phyloP scores from a whole-genome alignment of 345 rosid genomes.

The Erodium maritimum region DNA sequence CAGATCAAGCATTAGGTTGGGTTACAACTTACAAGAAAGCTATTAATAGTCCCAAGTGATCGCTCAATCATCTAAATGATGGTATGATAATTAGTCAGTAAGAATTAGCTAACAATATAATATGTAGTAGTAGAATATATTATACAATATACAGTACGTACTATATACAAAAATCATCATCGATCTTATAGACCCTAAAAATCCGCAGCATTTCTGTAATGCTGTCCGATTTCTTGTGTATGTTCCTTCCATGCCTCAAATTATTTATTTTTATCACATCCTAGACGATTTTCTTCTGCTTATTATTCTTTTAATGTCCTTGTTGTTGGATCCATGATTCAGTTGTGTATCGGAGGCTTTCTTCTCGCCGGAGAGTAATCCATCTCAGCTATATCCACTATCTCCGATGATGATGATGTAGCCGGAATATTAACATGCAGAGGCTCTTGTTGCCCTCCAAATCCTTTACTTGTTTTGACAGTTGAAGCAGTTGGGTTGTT shows the following conservation, averaged over 20 bases:
- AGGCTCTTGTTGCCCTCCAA: constrained; percentile 3
- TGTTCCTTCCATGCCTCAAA: too few species aligned
- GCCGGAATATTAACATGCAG: constrained; percentile 2
- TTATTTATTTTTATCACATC: not conserved
- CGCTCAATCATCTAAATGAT: too few species aligned
- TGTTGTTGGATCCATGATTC: not conserved
- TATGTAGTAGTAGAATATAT: not conserved
- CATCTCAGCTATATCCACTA: constrained; percentile 28
- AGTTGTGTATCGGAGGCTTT: constrained; percentile 49
- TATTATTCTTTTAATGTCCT: not conserved
- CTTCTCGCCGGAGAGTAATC: constrained; percentile 49
- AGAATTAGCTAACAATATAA: not conserved
- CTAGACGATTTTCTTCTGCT: not conserved
- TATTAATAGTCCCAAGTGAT: too few species aligned
- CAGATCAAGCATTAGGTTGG: too few species aligned
- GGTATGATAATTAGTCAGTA: too few species aligned
- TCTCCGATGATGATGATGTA: constrained; percentile 1
- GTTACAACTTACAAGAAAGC: too few species aligned
- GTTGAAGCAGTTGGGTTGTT: constrained; percentile 4
- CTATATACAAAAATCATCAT: constrained; percentile 8
- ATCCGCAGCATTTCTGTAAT: constrained; percentile 36
- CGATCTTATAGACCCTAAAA: constrained; percentile 10
- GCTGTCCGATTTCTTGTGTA: constrained; percentile 18
- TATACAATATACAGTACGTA: not conserved
- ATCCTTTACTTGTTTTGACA: constrained; percentile 6